These are phyloP conservation scores for Xylariaceae sp. DNA, from an alignment of 2,329 filamentous ascomycete species.

Conservation along the genomic window DNA sequence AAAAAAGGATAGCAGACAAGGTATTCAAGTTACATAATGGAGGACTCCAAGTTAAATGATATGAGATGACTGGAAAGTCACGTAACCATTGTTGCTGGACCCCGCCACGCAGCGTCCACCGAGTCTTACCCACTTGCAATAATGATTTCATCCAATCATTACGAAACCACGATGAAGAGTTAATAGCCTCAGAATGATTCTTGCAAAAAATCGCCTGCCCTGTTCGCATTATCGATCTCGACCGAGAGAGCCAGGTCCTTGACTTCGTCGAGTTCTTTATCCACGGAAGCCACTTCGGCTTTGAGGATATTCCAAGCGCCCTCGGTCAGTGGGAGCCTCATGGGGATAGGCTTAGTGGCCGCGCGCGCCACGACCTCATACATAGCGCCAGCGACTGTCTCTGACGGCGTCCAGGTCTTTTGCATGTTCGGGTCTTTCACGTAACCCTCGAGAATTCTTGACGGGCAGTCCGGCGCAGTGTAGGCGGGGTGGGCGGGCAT, in stretches of 20 bases:
- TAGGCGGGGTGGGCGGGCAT: conserved; percentile 15
- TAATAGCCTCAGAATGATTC: too few species aligned
- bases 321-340: conserved; percentile 14
- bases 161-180: too few species aligned
- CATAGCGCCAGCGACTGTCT: conserved; percentile 16
- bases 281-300: conserved; percentile 12
- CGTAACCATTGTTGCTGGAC: too few species aligned
- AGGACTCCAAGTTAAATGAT: too few species aligned
- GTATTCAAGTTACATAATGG: too few species aligned
- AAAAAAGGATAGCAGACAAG: too few species aligned
- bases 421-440: conserved; percentile 8
- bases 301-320: conserved; percentile 17
- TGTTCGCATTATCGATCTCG: conserved; percentile 16
- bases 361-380: conserved; percentile 15
- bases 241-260: conserved; percentile 18
- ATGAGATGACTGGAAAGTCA: too few species aligned
- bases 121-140: too few species aligned
- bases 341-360: conserved; percentile 12
- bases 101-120: too few species aligned
- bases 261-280: conserved; percentile 17
- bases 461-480: conserved; percentile 11
- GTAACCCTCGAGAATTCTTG: conserved; percentile 10
- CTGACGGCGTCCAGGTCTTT: conserved; percentile 15
- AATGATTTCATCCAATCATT: too few species aligned
- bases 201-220: conserved; percentile 12